A percentile compares a stretch with the other conserved stretches of the same genome.
phyloP scores from a whole-genome alignment of 495 filamentous ascomycete genomes.

The Chaetomidium leptoderma region DNA sequence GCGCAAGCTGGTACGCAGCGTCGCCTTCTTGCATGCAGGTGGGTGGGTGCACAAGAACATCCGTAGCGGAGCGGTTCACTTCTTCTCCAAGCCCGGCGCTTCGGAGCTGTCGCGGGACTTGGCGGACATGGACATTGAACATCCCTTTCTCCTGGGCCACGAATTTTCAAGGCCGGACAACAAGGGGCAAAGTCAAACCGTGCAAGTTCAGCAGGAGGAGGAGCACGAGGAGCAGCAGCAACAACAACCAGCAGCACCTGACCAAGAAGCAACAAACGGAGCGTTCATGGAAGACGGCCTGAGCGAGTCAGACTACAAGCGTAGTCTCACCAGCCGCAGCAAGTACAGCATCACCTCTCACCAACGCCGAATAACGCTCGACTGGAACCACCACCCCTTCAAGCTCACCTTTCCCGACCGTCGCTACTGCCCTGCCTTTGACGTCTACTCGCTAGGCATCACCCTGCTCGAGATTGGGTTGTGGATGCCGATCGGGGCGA shows the following conservation, averaged over 20 bases:
- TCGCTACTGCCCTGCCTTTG: constrained; percentile 5
- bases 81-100: neutral
- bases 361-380: constrained; percentile 9
- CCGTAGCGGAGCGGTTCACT: neutral
- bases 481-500: too few relatives aligned
- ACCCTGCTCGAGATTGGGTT: neutral
- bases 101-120: neutral
- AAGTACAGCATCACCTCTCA: too few relatives aligned
- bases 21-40: neutral
- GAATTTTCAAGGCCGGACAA: neutral
- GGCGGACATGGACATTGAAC: neutral
- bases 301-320: too few relatives aligned
- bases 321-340: too few relatives aligned
- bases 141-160: constrained; percentile 2
- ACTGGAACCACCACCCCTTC: constrained; percentile 5
- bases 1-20: constrained; percentile 6
- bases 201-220: neutral
- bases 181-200: too few relatives aligned
- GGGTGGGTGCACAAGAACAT: constrained; percentile 13
- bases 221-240: too few relatives aligned
- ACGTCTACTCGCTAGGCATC: constrained; percentile 10
- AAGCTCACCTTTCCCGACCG: neutral
- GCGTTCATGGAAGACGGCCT: too few relatives aligned
- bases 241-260: too few relatives aligned
- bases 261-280: too few relatives aligned